A percentile compares a stretch with the other conserved stretches of the same genome.
Evolutionary conservation across 352 stramenopile genomes (phyloP).

Genomic region (Phytopythium mirpurense): DNA sequence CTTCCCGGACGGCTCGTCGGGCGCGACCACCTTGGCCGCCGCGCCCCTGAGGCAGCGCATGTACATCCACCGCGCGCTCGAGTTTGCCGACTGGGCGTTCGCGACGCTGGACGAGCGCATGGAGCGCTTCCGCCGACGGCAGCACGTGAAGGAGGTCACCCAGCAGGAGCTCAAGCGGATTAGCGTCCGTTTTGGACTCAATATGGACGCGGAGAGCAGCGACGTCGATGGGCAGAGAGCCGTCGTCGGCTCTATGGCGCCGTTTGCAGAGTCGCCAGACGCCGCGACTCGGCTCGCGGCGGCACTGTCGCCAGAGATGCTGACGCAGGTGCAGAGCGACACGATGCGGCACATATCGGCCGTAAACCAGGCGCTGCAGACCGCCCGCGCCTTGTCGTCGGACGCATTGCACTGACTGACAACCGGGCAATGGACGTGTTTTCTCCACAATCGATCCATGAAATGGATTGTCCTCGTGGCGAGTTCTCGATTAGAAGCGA

Average conservation of each 20-base stretch:
- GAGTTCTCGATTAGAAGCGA: background rate
- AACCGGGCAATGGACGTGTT: background rate
- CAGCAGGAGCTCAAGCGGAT: slow-evolving; percentile 38
- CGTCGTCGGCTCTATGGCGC: too few relatives aligned
- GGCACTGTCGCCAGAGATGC: slow-evolving; percentile 20
- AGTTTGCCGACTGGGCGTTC: slow-evolving; percentile 70
- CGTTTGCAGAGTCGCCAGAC: too few relatives aligned
- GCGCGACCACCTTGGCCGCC: slow-evolving; percentile 31
- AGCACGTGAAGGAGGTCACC: slow-evolving; percentile 23
- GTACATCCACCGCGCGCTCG: slow-evolving; percentile 49
- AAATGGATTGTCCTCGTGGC: background rate
- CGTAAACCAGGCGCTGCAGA: slow-evolving; percentile 29
- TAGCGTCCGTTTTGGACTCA: slow-evolving; percentile 35
- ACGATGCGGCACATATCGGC: slow-evolving; percentile 49
- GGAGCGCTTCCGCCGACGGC: slow-evolving; percentile 23
- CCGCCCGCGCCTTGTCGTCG: slow-evolving; percentile 1
- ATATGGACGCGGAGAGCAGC: slow-evolving; percentile 6
- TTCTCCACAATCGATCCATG: too few relatives aligned
- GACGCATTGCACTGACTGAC: background rate
- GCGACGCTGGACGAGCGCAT: slow-evolving; percentile 47
- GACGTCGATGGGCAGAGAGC: slow-evolving; percentile 5
- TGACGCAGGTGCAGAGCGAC: slow-evolving; percentile 38
- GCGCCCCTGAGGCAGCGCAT: slow-evolving; percentile 26
- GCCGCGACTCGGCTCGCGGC: too few relatives aligned
- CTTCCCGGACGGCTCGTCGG: slow-evolving; percentile 35